These are phyloP conservation scores for Backusella mclennaniae DNA, from an alignment of 192 early-diverging fungal species.

Conservation along the genomic window DNA sequence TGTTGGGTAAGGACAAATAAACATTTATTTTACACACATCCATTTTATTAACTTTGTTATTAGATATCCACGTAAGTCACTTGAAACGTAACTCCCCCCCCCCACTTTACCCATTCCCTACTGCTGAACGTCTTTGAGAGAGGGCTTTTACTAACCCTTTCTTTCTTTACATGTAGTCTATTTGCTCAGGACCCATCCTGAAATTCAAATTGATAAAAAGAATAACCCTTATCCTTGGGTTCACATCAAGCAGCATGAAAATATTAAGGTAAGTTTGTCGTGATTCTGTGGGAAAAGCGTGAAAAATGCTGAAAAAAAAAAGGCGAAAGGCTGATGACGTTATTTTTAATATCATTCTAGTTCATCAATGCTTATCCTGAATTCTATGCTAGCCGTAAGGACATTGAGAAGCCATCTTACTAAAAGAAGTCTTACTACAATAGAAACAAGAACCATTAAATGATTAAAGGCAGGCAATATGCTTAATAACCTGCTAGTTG, in stretches of 20 bases:
- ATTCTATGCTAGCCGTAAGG: slow-evolving; percentile 21
- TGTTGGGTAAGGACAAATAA: slow-evolving; percentile 16
- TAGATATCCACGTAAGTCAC: slow-evolving; percentile 19
- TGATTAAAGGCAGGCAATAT: slow-evolving; percentile 1
- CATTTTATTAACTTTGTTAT: neutral
- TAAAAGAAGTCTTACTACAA: neutral
- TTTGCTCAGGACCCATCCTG: slow-evolving; percentile 17
- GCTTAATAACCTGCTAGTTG: neutral
- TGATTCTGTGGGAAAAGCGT: neutral
- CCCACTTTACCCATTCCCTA: neutral
- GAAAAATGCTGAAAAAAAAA: neutral
- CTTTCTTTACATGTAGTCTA: neutral
- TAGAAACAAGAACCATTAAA: neutral
- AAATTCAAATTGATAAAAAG: slow-evolving; percentile 15
- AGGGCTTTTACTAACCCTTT: neutral
- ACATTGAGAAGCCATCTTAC: neutral
- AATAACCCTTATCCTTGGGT: slow-evolving; percentile 26
- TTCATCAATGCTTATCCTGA: slow-evolving; percentile 16
- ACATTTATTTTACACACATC: neutral
- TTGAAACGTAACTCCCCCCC: neutral
- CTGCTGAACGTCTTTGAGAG: neutral
- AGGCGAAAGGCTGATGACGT: neutral
- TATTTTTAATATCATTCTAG: neutral
- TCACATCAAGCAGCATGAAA: slow-evolving; percentile 18
- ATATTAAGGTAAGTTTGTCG: slow-evolving; percentile 20